Base-by-base conservation (phyloP, 257 asterid species). In the Gentiana straminea region DNA sequence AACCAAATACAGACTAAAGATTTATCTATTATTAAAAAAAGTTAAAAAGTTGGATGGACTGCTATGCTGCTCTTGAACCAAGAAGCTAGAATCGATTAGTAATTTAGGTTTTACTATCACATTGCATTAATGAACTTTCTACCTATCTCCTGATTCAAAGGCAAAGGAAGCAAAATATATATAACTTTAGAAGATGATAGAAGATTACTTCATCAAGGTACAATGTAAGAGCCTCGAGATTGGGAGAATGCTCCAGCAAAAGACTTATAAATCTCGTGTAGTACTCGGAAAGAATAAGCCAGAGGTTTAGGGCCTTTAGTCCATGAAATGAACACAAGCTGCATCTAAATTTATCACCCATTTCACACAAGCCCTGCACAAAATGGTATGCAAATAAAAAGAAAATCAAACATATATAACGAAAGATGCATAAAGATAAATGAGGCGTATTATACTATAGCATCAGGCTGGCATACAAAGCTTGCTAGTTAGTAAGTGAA, bases 221-320 rank as follows among this genome's bases (percentile, higher is more conserved):
- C 8, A 53, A 44, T n/a, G 41, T 35, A 10, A 53, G 59, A 33
- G 56, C 37, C 67, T 62, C 59, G 2, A 62, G 15, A 32, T 52
- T 53, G 34, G 60, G 67, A 53, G 67, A 53, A 62, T 34, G 37
- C 60, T 44, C 52, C 45, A 62, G 66, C 53, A 62, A 62, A 0
- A 52, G 24, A 13, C 52, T 32, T 58, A 62, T 33, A 50, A 45
- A 7, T 51, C 35, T 13, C 53, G 52, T 37, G 13, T 43, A 52
- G 2, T 0, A 2, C n/a, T 62, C 59, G 2, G 52, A 41, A 34
- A n/a, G 41, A 12, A 4, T 13, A n/a, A 52, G 44, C 0, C 45
- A 1, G 46, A 44, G 33, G 34, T 52, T 52, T 44, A 62, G 52
- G 59, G 10, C 52, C 66, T 52, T 52, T 13, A 52, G 54, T 5